These are phyloP conservation scores for Nymphaea colorata DNA, from an alignment of 164 flowering plant genomes.

Conservation along the genomic window DNA sequence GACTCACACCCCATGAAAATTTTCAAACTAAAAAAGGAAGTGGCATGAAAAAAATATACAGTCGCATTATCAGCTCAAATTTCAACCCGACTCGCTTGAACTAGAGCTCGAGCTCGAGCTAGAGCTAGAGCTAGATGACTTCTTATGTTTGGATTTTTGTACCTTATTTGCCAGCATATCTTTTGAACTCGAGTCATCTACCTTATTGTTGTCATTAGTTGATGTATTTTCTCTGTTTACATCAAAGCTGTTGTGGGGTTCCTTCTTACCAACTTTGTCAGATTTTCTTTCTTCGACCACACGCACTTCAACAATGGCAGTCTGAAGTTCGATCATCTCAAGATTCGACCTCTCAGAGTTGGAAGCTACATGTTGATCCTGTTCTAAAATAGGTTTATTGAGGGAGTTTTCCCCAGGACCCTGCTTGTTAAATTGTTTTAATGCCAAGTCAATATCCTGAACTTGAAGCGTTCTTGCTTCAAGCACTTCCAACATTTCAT, in stretches of 20 bases:
- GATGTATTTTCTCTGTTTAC: neutral
- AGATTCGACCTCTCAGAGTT: neutral
- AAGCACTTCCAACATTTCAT: constrained; percentile 4
- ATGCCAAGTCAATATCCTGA: constrained; percentile 4
- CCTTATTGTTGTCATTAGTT: constrained; percentile 3
- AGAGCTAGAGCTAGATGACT: constrained; percentile 15
- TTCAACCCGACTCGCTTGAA: constrained; percentile 40
- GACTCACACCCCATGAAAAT: too few species aligned
- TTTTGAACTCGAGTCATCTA: constrained; percentile 7
- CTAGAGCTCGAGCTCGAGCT: constrained; percentile 36
- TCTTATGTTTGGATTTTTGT: constrained; percentile 1
- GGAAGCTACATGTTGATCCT: neutral
- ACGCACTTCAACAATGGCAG: neutral
- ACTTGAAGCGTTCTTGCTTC: constrained; percentile 12
- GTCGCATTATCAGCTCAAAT: neutral
- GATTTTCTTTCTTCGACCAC: neutral
- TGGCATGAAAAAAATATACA: too few species aligned
- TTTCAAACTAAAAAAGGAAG: too few species aligned
- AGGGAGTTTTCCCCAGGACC: too few species aligned
- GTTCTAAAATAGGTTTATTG: too few species aligned
- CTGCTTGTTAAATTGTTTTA: neutral
- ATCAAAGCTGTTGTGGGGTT: constrained; percentile 3
- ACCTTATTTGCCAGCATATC: neutral
- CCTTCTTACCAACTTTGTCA: constrained; percentile 13
- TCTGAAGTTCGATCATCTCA: neutral